Conservation (phyloP, 345 rosid species). For the Diplotaxis tenuifolia region DNA sequence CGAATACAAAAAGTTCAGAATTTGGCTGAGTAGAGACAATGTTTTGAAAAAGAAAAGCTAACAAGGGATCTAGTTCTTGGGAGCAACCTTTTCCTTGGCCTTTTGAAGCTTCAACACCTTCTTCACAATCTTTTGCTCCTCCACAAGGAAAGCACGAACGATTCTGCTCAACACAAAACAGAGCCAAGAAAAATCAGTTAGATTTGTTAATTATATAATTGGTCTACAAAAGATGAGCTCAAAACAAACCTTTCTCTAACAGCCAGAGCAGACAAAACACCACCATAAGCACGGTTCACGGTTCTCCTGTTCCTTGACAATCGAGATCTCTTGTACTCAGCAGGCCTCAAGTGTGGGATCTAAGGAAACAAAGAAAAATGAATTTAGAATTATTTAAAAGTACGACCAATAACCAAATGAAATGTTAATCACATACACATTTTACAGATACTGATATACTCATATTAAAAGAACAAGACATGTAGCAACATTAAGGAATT, state of each 20-base stretch:
- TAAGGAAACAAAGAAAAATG: slow-evolving; percentile 3
- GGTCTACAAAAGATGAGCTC: not conserved
- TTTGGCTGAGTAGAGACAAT: not conserved
- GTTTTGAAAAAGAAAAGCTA: not conserved
- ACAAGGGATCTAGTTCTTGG: slow-evolving; percentile 41
- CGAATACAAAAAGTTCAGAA: not conserved
- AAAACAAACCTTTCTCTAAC: slow-evolving; percentile 73
- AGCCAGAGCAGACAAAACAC: slow-evolving; percentile 78
- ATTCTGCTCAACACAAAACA: slow-evolving; percentile 43
- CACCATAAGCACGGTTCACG: slow-evolving; percentile 90
- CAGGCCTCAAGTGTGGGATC: slow-evolving; percentile 91
- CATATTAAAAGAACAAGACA: not conserved
- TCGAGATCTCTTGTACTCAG: slow-evolving; percentile 83
- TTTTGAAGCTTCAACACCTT: slow-evolving; percentile 75
- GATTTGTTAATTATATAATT: not conserved
- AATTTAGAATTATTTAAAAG: not conserved
- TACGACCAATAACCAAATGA: not conserved
- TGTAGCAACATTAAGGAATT: no score
- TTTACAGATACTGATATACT: not conserved
- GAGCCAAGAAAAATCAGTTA: not conserved
- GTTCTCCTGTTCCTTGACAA: slow-evolving; percentile 75
- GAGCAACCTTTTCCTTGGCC: slow-evolving; percentile 61
- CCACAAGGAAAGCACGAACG: slow-evolving; percentile 73
- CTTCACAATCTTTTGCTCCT: slow-evolving; percentile 85
- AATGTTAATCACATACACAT: not conserved